A percentile compares a stretch with the other conserved stretches of the same genome.
phyloP scores from a whole-genome alignment of 768 basidiomycete species.

The Lepiota brunneoincarnata region DNA sequence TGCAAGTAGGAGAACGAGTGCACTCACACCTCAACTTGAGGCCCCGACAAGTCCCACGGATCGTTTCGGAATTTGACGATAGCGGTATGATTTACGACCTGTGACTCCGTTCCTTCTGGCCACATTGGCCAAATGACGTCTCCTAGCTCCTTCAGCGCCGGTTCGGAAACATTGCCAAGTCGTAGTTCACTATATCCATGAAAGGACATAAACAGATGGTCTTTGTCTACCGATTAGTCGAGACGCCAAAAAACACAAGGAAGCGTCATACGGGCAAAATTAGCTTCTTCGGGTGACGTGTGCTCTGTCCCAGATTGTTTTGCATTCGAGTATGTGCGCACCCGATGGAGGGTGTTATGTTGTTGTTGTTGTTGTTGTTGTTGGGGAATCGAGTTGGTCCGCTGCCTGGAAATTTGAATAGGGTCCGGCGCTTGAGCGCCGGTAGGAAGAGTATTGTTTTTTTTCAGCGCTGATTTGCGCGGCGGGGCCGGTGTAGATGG shows the following conservation, averaged over 20 bases:
- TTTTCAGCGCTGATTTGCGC: conserved; percentile 15
- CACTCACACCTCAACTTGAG: conserved; percentile 50
- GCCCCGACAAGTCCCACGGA: conserved; percentile 67
- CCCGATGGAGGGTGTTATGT: conserved; percentile 10
- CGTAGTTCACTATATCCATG: conserved; percentile 62
- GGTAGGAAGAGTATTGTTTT: conserved; percentile 2
- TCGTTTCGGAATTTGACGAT: conserved; percentile 59
- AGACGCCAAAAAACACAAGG: neutral
- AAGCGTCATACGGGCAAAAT: conserved; percentile 7
- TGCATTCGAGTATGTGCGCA: conserved; percentile 15
- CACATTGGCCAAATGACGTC: conserved; percentile 58
- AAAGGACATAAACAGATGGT: conserved; percentile 73
- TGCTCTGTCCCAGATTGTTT: conserved; percentile 3
- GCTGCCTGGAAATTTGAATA: neutral
- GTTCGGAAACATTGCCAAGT: conserved; percentile 47
- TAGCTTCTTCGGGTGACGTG: neutral
- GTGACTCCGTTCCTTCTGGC: conserved; percentile 59
- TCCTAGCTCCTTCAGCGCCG: conserved; percentile 58
- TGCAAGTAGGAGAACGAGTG: neutral
- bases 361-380: conserved; percentile 8
- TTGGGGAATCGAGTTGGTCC: conserved; percentile 13
- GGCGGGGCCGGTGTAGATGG: conserved; percentile 9
- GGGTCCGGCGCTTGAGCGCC: conserved; percentile 8
- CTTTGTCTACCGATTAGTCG: conserved; percentile 33
- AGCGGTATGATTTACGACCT: conserved; percentile 38